These are phyloP conservation scores for Penicillium sp. DNA, from an alignment of 2,329 filamentous ascomycete species.

Conservation along the genomic window DNA sequence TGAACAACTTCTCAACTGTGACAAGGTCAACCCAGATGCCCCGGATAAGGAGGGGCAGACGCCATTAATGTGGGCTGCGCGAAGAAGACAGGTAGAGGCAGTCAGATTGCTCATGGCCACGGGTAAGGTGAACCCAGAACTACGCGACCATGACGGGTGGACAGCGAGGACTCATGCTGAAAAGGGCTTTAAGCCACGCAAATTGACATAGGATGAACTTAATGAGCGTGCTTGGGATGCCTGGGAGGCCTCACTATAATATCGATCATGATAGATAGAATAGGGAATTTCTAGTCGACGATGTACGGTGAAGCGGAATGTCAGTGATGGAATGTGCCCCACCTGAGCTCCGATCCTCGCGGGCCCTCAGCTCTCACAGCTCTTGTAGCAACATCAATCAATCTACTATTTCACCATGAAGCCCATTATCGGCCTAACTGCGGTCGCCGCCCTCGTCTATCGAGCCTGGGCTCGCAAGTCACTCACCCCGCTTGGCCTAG, in stretches of 20 bases:
- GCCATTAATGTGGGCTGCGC: background rate
- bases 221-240: background rate
- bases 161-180: background rate
- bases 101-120: background rate
- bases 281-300: background rate
- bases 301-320: background rate
- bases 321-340: constrained; percentile 2
- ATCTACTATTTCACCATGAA: constrained; percentile 32
- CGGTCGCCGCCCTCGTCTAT: constrained; percentile 57
- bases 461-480: constrained; percentile 68
- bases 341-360: constrained; percentile 13
- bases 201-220: background rate
- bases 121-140: background rate
- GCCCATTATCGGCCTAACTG: constrained; percentile 41
- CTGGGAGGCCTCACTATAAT: background rate
- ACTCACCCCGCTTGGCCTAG: constrained; percentile 70
- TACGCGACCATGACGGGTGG: background rate
- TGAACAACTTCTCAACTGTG: background rate
- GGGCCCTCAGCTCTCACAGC: background rate
- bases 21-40: background rate
- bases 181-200: background rate
- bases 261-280: background rate
- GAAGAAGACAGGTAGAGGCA: background rate
- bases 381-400: background rate
- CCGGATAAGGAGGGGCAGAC: background rate